phyloP scores from a whole-genome alignment of 192 early-diverging fungal species.

The Coemansia sp. region DNA sequence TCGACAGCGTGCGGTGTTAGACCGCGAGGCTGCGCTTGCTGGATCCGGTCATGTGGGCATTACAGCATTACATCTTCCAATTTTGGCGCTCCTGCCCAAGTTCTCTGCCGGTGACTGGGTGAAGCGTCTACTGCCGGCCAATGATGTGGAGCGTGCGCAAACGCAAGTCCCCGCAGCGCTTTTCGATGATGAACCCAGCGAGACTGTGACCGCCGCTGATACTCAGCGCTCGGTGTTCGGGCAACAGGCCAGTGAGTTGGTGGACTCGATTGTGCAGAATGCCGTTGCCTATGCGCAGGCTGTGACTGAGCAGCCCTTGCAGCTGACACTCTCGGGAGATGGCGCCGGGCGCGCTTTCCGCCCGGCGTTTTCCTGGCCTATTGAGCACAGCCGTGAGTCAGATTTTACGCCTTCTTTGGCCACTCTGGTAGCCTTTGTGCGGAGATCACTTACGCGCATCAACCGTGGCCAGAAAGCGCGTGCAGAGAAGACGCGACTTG shows the following conservation, averaged over 20 bases:
- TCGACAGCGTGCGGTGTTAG: conserved; percentile 51
- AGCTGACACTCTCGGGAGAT: background rate
- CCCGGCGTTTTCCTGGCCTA: conserved; percentile 48
- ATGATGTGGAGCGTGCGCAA: conserved; percentile 53
- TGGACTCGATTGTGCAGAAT: conserved; percentile 42
- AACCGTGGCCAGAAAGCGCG: conserved; percentile 29
- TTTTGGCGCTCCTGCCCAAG: conserved; percentile 51
- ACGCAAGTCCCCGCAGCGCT: conserved; percentile 23
- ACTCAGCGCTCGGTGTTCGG: conserved; percentile 36
- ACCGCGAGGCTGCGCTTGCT: conserved; percentile 45
- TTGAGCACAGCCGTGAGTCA: conserved; percentile 52
- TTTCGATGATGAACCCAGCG: conserved; percentile 16
- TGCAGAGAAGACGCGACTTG: conserved; percentile 37
- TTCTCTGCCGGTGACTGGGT: conserved; percentile 32
- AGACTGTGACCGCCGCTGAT: conserved; percentile 10
- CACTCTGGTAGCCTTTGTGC: conserved; percentile 39
- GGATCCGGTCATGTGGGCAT: conserved; percentile 45
- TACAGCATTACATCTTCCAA: conserved; percentile 36
- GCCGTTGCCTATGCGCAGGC: conserved; percentile 46
- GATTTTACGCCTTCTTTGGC: conserved; percentile 53
- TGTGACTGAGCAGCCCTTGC: conserved; percentile 31
- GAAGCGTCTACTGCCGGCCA: conserved; percentile 26
- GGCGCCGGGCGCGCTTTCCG: conserved; percentile 21
- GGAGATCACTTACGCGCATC: conserved; percentile 36
- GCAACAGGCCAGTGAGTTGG: conserved; percentile 48